phyloP scores from a whole-genome alignment of 2,329 filamentous ascomycete species.

The Colletotrichum nymphaeae region DNA sequence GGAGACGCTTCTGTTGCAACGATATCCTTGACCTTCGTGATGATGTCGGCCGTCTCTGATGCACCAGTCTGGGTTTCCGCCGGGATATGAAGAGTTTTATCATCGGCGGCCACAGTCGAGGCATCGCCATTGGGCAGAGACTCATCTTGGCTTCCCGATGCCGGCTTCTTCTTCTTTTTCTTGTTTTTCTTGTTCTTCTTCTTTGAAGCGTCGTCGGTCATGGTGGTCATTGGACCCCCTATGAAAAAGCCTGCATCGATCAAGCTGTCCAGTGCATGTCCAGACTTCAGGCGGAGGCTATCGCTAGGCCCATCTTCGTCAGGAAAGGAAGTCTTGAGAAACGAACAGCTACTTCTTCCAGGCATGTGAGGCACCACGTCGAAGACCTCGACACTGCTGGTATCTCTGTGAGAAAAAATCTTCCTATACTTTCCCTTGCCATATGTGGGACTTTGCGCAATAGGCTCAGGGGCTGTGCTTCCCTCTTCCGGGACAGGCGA shows the following conservation, averaged over 20 bases:
- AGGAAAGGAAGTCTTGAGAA: too few relatives aligned
- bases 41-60: background rate
- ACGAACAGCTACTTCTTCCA: background rate
- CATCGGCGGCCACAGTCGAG: background rate
- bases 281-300: background rate
- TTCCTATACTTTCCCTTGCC: constrained; percentile 10
- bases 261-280: background rate
- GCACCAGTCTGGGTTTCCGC: background rate
- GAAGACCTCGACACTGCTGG: background rate
- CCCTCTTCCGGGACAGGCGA: background rate
- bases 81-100: background rate
- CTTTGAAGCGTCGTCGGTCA: background rate
- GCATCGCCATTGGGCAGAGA: background rate
- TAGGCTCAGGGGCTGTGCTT: background rate
- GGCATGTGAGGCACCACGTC: background rate
- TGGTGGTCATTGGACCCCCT: background rate
- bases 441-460: background rate
- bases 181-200: constrained; percentile 40
- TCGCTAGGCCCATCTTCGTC: background rate
- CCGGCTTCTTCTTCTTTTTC: constrained; percentile 39
- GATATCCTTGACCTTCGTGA: background rate
- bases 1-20: background rate
- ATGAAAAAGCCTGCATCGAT: background rate
- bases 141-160: background rate
- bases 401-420: background rate